Percentiles rank a stretch among this genome's conserved stretches.
phyloP scores from a whole-genome alignment of 495 filamentous ascomycete species.

The Schizothecium vesticola region DNA sequence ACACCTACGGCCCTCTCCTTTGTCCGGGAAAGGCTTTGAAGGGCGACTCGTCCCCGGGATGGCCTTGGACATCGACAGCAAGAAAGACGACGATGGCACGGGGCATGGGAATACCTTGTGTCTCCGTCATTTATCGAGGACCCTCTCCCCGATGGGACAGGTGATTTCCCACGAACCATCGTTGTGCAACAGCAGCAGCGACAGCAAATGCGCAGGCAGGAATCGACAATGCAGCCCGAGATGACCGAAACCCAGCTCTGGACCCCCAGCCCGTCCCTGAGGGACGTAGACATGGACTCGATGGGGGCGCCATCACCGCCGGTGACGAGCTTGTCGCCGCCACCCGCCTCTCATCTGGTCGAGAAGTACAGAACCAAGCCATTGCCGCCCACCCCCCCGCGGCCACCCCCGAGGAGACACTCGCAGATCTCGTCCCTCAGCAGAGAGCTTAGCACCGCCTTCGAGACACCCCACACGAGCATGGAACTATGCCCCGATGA shows the following conservation, averaged over 20 bases:
- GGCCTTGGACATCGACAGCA: not conserved
- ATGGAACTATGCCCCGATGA: not conserved
- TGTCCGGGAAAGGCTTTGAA: not conserved
- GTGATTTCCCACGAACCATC: not conserved
- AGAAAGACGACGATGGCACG: not conserved
- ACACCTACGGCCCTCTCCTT: not conserved
- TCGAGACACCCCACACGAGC: conserved; percentile 14
- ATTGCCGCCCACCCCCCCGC: conserved; percentile 19
- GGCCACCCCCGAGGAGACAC: conserved; percentile 1
- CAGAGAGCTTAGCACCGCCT: conserved; percentile 21
- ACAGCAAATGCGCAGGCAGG: not conserved
- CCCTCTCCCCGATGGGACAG: not conserved
- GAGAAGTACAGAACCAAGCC: conserved; percentile 19
- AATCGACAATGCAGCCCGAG: not conserved
- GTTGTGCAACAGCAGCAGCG: not conserved
- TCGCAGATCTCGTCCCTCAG: conserved; percentile 19
- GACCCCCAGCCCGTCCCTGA: conserved; percentile 11
- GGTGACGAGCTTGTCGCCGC: not conserved
- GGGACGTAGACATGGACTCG: not conserved
- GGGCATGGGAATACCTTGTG: conserved; percentile 1
- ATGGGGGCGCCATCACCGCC: not conserved
- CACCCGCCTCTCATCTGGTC: conserved; percentile 16
- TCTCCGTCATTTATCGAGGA: not conserved
- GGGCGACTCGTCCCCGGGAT: not conserved
- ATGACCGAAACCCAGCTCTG: not conserved